phyloP scores from a whole-genome alignment of 2,329 filamentous ascomycete species.

The Fusarium falciforme region DNA sequence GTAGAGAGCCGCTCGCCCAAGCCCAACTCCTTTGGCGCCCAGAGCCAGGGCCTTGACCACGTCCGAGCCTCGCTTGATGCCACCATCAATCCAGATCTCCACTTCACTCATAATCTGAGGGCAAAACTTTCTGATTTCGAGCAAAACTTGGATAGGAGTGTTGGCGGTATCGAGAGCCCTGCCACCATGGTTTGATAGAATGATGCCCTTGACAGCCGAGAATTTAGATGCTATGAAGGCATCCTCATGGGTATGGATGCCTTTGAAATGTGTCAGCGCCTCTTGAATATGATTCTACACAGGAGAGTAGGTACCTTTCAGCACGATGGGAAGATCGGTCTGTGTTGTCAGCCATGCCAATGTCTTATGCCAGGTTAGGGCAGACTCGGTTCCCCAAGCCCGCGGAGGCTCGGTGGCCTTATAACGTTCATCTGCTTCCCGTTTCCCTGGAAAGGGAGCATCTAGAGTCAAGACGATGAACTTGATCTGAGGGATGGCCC shows the following conservation, averaged over 20 bases:
- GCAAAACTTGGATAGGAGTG: constrained; percentile 66
- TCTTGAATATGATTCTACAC: background rate
- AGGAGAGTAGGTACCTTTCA: background rate
- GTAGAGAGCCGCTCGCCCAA: constrained; percentile 71
- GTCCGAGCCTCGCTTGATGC: constrained; percentile 72
- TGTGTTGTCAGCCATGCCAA: constrained; percentile 55
- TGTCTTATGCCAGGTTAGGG: constrained; percentile 70
- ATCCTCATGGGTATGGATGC: constrained; percentile 73
- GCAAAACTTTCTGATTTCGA: constrained; percentile 71
- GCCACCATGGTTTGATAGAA: constrained; percentile 77
- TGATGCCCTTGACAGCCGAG: constrained; percentile 60
- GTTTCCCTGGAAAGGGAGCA: constrained; percentile 67
- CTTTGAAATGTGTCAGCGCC: constrained; percentile 61
- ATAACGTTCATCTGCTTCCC: constrained; percentile 59
- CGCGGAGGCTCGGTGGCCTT: constrained; percentile 64
- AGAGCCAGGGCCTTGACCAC: constrained; percentile 75
- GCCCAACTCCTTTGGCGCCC: constrained; percentile 70
- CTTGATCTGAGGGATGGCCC: constrained; percentile 75
- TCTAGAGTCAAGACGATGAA: constrained; percentile 71
- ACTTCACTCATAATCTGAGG: constrained; percentile 68
- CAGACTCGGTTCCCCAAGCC: constrained; percentile 63
- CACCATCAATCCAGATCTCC: constrained; percentile 73
- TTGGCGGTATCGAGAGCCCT: constrained; percentile 63
- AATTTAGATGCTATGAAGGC: constrained; percentile 68
- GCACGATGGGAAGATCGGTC: constrained; percentile 67